Conservation (phyloP, 1,139 yeast species). For the Lodderomyces parapsilosis region DNA sequence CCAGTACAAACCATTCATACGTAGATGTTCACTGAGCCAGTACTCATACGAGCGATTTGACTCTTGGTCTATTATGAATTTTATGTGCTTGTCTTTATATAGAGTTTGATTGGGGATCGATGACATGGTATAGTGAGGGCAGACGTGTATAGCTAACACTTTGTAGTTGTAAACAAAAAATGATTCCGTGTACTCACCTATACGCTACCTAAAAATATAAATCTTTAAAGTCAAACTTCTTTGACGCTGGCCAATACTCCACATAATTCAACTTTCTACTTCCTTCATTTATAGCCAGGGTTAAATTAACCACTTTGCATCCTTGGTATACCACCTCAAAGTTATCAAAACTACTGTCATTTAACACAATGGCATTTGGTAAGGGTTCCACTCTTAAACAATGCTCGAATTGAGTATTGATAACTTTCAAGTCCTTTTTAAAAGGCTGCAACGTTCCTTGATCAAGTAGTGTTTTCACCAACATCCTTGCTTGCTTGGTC, state of each 20-base stretch:
- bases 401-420: constrained; percentile 70
- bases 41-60: constrained; percentile 57
- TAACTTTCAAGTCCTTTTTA: constrained; percentile 55
- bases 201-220: constrained; percentile 31
- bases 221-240: constrained; percentile 49
- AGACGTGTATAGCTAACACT: too few species aligned
- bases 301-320: constrained; percentile 76
- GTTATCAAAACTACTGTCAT: constrained; percentile 68
- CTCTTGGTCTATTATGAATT: constrained; percentile 38
- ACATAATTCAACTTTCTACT: constrained; percentile 58
- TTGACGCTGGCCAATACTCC: constrained; percentile 65
- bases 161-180: too few species aligned
- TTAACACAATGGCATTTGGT: constrained; percentile 66
- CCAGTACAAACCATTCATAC: constrained; percentile 95
- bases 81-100: constrained; percentile 29
- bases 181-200: too few species aligned
- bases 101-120: background rate
- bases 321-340: constrained; percentile 81
- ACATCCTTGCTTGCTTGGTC: constrained; percentile 65
- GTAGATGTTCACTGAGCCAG: constrained; percentile 87
- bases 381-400: constrained; percentile 71
- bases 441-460: constrained; percentile 91
- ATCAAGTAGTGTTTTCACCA: constrained; percentile 77
- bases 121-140: too few species aligned
- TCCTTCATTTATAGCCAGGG: constrained; percentile 47